A percentile compares a stretch with the other conserved stretches of the same genome.
Evolutionary conservation across 805 yeast genomes (phyloP).

Genomic region (Candida boleticola): DNA sequence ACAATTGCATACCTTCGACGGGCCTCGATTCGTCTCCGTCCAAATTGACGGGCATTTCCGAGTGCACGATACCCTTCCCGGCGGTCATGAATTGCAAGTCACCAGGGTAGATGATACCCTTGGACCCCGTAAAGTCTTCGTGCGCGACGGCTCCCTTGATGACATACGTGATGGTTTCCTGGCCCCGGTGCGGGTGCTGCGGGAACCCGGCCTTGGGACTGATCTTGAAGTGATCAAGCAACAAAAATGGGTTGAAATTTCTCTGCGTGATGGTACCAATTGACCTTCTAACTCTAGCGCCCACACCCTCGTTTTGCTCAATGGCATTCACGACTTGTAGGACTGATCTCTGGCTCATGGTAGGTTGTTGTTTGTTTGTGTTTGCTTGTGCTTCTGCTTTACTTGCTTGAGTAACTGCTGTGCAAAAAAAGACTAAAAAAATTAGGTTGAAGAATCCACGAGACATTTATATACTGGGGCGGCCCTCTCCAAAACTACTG

Average conservation of each 20-base stretch:
- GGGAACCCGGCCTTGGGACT: conserved; percentile 47
- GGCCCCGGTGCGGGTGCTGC: conserved; percentile 41
- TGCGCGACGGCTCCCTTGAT: conserved; percentile 38
- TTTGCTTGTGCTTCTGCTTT: neutral
- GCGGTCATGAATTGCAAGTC: conserved; percentile 27
- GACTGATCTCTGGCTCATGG: conserved; percentile 25
- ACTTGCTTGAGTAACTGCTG: neutral
- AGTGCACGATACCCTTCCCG: conserved; percentile 22
- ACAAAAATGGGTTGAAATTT: conserved; percentile 76
- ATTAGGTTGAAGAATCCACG: too few species aligned
- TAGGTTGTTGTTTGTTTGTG: neutral
- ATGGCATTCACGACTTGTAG: conserved; percentile 43
- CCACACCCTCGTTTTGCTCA: conserved; percentile 82
- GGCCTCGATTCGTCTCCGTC: conserved; percentile 27
- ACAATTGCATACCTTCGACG: conserved; percentile 68
- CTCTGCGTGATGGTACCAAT: conserved; percentile 67
- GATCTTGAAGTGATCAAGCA: conserved; percentile 76
- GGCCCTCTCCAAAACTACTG: too few species aligned
- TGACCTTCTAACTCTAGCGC: conserved; percentile 79
- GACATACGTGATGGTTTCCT: conserved; percentile 35
- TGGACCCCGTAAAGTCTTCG: conserved; percentile 26
- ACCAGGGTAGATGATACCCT: conserved; percentile 20
- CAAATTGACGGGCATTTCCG: conserved; percentile 57
- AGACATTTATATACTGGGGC: too few species aligned
- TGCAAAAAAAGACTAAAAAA: neutral